Evolutionary conservation across 495 filamentous ascomycete species (phyloP), one percentile per base, ranked within the genome.

Genomic region (Penicillium waksmanii): DNA sequence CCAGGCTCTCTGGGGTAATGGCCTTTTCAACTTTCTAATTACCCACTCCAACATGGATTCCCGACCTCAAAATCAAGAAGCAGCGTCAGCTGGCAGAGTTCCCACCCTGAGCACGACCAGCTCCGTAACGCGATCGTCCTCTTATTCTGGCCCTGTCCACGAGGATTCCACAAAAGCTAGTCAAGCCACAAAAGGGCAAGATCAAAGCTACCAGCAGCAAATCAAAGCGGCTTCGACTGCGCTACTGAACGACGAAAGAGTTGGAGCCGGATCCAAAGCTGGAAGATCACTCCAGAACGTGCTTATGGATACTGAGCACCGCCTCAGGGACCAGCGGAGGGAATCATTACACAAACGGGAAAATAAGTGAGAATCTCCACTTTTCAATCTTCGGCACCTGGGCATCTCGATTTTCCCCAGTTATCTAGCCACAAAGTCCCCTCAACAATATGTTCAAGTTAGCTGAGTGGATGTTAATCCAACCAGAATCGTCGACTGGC

Each of bases 291-390:
- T 60, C 0, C 58, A 60, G 27, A 60, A 60, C 51, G 58, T 55
- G 3, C 36, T 60, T 31, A 60, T 60, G 58, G 58, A 55, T 13
- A 60, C 58, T 10, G 58, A 60, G 46, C 52, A 51, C 12, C 46
- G 46, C 1, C 17, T 55, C 17, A 55, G 38, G 10, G 25, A 60
- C n/a, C 51, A 60, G 18, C 27, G 52, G 12, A 36, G 35, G 23
- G 44, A 44, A 19, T 44, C 42, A 10, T 44, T 44, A n/a, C 42
- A 44, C n/a, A 44, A 44, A 44, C 4, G 17, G 17, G 42, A 44
- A 9, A 9, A 44, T 19, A 44, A 17, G 42, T 44, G 42, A 44
- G 42, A 9, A 17, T 44, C n/a, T 44, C 42, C 36, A 23, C 23
- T 23, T 23, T 23, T 31, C 27, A 31, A 31, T 31, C 23, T 23